Base-by-base conservation (phyloP, 1,284 basidiomycete genomes). In the Puccinia polysora region DNA sequence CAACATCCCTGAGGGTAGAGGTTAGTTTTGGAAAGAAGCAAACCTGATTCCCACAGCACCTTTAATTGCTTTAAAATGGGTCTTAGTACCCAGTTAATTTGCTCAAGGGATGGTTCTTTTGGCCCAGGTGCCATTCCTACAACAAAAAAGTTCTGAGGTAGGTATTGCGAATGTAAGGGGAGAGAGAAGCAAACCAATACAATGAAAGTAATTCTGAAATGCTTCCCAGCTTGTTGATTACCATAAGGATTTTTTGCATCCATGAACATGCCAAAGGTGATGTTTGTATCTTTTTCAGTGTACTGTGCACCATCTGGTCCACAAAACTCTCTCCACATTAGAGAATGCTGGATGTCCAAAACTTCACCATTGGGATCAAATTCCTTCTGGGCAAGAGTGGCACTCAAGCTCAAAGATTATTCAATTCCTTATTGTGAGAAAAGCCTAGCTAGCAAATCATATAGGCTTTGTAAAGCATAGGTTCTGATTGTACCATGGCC, bases 201-300 rank as follows among this genome's bases (percentile, higher is more conserved):
- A 1, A 63, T 63, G 30, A 63, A 63, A 63, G 60, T 63, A 15
- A 43, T 47, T 45, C 38, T 45, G 12, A 40, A 18, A 30, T 63
- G 23, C 25, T 49, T 43, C 47, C 59, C 59, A 47, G 23, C 23
- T 47, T 12, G 38, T 25, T 30, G 28, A 45, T 45, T 63, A 7
- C 59, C 60, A n/a, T 45, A 63, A 7, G 60, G 60, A 47, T 63
- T 63, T n/a, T 45, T 63, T 10, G n/a, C 60, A n/a, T 63, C 60
- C 18, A 63, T 23, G 36, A 63, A 63, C 36, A 63, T 47, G 6
- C 40, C 38, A 63, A 63, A 63, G 5, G 25, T 49, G 1, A 63
- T 4, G 38, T 60, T 60, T 7, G 30, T 34, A 7, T 14, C 12
- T 43, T 6, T 20, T 14, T 25, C 25, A 1, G 14, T 45, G 25